phyloP scores from a whole-genome alignment of 2,329 filamentous ascomycete genomes.

The Xylaria sp. region DNA sequence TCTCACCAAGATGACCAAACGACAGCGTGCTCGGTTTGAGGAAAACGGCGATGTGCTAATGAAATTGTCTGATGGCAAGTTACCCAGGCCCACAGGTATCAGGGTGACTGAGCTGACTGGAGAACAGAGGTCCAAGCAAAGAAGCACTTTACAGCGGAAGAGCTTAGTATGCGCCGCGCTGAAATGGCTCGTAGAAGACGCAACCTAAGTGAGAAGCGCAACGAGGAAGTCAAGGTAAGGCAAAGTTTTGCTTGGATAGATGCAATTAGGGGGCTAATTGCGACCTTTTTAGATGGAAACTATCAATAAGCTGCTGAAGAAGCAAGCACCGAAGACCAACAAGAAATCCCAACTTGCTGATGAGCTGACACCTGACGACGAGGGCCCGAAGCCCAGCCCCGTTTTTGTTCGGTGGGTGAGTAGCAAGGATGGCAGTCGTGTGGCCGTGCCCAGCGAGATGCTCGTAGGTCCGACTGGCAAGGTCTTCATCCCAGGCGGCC shows the following conservation, averaged over 20 bases:
- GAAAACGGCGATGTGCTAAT: constrained; percentile 57
- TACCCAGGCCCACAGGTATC: neutral
- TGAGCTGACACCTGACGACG: constrained; percentile 52
- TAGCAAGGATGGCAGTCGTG: constrained; percentile 62
- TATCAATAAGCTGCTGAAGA: constrained; percentile 87
- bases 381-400: constrained; percentile 55
- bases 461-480: constrained; percentile 63
- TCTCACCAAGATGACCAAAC: constrained; percentile 62
- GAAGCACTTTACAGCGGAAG: constrained; percentile 63
- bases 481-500: constrained; percentile 51
- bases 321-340: constrained; percentile 77
- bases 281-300: constrained; percentile 70
- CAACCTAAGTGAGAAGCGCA: constrained; percentile 67
- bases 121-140: constrained; percentile 64
- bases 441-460: constrained; percentile 71
- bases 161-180: constrained; percentile 62
- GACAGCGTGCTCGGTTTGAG: constrained; percentile 62
- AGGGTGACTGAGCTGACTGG: constrained; percentile 16
- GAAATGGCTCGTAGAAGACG: constrained; percentile 65
- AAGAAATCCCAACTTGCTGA: constrained; percentile 52
- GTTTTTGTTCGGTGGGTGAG: constrained; percentile 73
- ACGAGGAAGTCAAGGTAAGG: constrained; percentile 64
- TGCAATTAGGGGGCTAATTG: constrained; percentile 6
- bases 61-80: constrained; percentile 63
- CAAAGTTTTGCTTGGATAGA: neutral